Conservation (phyloP, 2,329 filamentous ascomycete genomes). For the Westerdykella ornata region DNA sequence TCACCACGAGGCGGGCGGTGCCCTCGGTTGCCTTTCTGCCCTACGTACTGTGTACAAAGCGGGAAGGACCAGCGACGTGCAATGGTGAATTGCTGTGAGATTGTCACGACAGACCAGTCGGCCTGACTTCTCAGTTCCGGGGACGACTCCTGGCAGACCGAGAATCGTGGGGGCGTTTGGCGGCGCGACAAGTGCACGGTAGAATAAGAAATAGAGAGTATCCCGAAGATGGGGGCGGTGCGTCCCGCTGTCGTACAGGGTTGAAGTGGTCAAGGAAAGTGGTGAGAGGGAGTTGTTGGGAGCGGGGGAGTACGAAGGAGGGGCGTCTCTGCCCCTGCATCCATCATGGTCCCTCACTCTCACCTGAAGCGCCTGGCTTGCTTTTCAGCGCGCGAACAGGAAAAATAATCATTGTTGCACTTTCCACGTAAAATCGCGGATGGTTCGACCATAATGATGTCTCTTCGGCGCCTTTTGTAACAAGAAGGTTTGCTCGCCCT, state of each 20-base stretch:
- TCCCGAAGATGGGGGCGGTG: slow-evolving; percentile 30
- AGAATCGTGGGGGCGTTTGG: slow-evolving; percentile 3
- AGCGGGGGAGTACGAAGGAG: slow-evolving; percentile 10
- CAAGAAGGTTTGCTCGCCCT: neutral
- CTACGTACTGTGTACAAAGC: too few species aligned
- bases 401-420: too few species aligned
- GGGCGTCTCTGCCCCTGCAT: slow-evolving; percentile 19
- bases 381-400: too few species aligned
- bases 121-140: too few species aligned
- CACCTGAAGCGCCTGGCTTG: too few species aligned
- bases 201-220: too few species aligned
- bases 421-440: neutral
- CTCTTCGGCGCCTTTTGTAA: neutral
- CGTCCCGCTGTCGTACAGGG: slow-evolving; percentile 13
- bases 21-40: slow-evolving; percentile 7
- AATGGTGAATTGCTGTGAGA: too few species aligned
- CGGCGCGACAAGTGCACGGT: slow-evolving; percentile 4
- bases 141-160: neutral
- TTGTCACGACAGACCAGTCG: too few species aligned
- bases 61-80: too few species aligned
- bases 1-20: slow-evolving; percentile 21
- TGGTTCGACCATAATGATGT: neutral
- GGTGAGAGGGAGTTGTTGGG: slow-evolving; percentile 18
- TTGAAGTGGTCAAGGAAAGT: slow-evolving; percentile 6
- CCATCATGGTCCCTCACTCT: neutral